Evolutionary conservation across 2,329 filamentous ascomycete species (phyloP).

Genomic region (Ophiocordyceps camponoti-rufipedis): DNA sequence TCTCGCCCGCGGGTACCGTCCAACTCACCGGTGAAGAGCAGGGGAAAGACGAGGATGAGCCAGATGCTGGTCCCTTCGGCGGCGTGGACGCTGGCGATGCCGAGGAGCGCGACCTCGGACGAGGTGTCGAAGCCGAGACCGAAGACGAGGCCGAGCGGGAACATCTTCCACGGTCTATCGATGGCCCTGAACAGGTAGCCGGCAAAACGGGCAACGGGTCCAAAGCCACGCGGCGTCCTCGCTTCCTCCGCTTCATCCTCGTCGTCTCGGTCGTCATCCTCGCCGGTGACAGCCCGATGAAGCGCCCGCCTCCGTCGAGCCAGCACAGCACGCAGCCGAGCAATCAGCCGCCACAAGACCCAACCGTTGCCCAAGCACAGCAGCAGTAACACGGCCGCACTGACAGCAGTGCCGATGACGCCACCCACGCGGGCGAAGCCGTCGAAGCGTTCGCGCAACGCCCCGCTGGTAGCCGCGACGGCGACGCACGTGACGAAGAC

Average conservation of each 20-base stretch:
- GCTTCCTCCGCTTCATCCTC: not conserved
- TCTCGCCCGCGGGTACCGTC: not conserved
- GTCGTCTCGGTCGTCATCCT: not conserved
- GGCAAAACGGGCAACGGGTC: conserved; percentile 54
- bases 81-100: conserved; percentile 76
- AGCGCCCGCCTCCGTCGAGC: conserved; percentile 9
- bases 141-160: conserved; percentile 73
- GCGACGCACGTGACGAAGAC: conserved; percentile 81
- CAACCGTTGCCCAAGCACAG: conserved; percentile 72
- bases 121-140: conserved; percentile 91
- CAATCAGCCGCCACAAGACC: conserved; percentile 64
- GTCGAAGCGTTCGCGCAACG: conserved; percentile 64
- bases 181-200: conserved; percentile 59
- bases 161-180: conserved; percentile 85
- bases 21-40: conserved; percentile 63
- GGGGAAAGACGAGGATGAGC: conserved; percentile 82
- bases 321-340: conserved; percentile 46
- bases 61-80: conserved; percentile 77
- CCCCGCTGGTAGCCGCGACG: conserved; percentile 77
- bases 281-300: conserved; percentile 11
- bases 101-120: conserved; percentile 80
- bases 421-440: conserved; percentile 64
- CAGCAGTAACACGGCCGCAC: conserved; percentile 64
- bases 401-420: conserved; percentile 79
- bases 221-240: conserved; percentile 14